A percentile compares a stretch with the other conserved stretches of the same genome.
Evolutionary conservation across 306 rosid genomes (phyloP).

Genomic region (Cyamopsis tetragonoloba): DNA sequence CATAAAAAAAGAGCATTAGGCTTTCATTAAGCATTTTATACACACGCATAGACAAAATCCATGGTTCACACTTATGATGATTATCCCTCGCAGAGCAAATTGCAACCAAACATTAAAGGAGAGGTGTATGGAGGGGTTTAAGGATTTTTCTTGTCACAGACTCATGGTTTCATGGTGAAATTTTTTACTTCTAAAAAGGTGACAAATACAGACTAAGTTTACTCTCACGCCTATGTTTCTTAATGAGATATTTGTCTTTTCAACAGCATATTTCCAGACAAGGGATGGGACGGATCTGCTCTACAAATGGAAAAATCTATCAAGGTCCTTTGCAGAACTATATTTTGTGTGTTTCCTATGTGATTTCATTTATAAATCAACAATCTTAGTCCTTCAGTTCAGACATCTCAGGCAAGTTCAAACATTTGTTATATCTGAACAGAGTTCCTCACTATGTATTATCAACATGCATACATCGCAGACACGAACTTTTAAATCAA

Average conservation of each 20-base stretch:
- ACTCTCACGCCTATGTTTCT: background rate
- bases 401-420: background rate
- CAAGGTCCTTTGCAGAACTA: background rate
- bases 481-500: background rate
- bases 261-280: background rate
- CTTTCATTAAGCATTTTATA: conserved; percentile 9
- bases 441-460: background rate
- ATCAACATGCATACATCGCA: background rate
- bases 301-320: background rate
- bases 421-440: background rate
- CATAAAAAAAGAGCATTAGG: conserved; percentile 14
- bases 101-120: background rate
- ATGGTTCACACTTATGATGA: background rate
- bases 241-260: background rate
- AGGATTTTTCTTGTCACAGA: background rate
- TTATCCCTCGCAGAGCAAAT: background rate
- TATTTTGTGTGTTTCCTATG: background rate
- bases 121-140: background rate
- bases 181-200: background rate
- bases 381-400: background rate
- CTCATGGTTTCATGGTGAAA: background rate
- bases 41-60: background rate
- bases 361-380: background rate
- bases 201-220: background rate
- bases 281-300: background rate